Conservation (phyloP, 805 yeast genomes). For the Spathaspora passalidarum region DNA sequence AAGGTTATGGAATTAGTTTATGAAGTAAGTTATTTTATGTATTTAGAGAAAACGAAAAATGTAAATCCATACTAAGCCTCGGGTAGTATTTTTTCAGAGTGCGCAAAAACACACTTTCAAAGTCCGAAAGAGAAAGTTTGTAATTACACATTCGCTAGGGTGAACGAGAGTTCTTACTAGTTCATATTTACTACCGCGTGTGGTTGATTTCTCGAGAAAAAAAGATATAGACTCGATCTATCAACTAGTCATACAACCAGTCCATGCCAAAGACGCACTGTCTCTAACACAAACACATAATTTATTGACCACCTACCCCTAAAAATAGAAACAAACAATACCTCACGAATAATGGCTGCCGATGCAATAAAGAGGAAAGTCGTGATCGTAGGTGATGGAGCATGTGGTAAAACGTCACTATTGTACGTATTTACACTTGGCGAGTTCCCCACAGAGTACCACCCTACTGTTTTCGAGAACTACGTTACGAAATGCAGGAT, state of each 20-base stretch:
- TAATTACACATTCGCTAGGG: not conserved
- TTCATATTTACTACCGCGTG: not conserved
- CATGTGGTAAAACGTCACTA: constrained; percentile 94
- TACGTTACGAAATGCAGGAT: constrained; percentile 91
- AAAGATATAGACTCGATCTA: too few relatives aligned
- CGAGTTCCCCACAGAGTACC: constrained; percentile 91
- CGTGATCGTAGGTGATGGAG: constrained; percentile 97
- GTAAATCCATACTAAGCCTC: not conserved
- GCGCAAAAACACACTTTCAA: too few relatives aligned
- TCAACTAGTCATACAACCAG: too few relatives aligned
- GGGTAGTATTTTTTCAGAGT: too few relatives aligned
- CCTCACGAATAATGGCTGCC: constrained; percentile 1
- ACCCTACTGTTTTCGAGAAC: constrained; percentile 95
- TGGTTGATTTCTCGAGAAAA: too few relatives aligned
- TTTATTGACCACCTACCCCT: too few relatives aligned
- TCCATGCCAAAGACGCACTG: too few relatives aligned
- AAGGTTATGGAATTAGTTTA: constrained; percentile 10
- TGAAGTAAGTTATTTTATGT: not conserved
- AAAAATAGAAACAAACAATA: constrained; percentile 13
- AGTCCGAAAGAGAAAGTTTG: not conserved
- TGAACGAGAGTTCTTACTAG: not conserved
- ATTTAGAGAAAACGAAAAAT: not conserved
- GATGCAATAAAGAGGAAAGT: constrained; percentile 58
- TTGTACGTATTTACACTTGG: constrained; percentile 80
- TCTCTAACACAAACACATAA: too few relatives aligned